Conservation (phyloP, 345 rosid genomes). For the Noccaea caerulescens region DNA sequence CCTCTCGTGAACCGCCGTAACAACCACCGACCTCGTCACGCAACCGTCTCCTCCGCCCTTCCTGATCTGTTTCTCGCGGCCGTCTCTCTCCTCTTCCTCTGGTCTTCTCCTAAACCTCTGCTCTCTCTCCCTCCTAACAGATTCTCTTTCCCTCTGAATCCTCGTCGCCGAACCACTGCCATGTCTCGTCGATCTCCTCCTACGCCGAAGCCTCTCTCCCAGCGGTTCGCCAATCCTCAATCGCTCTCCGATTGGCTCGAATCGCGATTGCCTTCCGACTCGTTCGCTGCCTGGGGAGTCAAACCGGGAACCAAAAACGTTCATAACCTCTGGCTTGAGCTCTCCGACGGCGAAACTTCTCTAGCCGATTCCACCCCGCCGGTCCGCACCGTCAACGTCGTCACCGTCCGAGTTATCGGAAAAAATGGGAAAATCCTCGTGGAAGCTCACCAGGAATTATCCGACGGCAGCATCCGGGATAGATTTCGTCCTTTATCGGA, state of each 20-base stretch:
- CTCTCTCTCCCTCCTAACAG: constrained; percentile 44
- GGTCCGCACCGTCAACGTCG: constrained; percentile 75
- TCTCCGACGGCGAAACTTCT: constrained; percentile 75
- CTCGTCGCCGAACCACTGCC: constrained; percentile 53
- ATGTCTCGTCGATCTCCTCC: constrained; percentile 52
- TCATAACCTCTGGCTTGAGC: constrained; percentile 95
- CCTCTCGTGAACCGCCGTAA: constrained; percentile 40
- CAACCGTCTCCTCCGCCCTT: constrained; percentile 37
- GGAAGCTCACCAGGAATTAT: constrained; percentile 80
- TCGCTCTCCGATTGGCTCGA: constrained; percentile 89
- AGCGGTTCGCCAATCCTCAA: constrained; percentile 67
- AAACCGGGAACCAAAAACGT: constrained; percentile 95
- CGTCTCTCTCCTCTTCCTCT: constrained; percentile 46
- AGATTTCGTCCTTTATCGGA: constrained; percentile 79
- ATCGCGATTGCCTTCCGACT: constrained; percentile 78
- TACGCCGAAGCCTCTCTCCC: constrained; percentile 31
- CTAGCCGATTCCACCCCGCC: constrained; percentile 78
- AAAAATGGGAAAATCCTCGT: constrained; percentile 50
- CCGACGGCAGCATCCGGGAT: constrained; percentile 71
- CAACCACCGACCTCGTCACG: constrained; percentile 32
- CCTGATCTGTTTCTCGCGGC: constrained; percentile 57
- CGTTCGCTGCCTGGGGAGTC: constrained; percentile 85
- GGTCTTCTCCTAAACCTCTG: constrained; percentile 47
- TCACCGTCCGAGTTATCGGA: constrained; percentile 59
- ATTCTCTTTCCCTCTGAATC: constrained; percentile 47